Evolutionary conservation across 148 eudicot species (phyloP).

Genomic region (Agrostemma githago): DNA sequence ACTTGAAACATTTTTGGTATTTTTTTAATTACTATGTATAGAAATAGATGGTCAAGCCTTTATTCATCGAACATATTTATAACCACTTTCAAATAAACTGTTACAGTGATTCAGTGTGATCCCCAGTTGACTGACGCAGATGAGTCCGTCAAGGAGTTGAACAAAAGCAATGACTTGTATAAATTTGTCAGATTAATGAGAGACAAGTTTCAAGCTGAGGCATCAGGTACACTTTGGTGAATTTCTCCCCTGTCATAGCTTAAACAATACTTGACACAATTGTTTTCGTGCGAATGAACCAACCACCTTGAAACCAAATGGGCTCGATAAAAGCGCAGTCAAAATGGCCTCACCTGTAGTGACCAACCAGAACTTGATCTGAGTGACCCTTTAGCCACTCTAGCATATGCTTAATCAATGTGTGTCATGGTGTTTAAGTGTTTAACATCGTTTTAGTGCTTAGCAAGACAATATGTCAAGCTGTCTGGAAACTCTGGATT

Average conservation of each 20-base stretch:
- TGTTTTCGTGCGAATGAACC: background rate
- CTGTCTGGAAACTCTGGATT: background rate
- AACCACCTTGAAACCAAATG: background rate
- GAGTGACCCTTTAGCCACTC: background rate
- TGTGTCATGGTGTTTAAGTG: conserved; percentile 4
- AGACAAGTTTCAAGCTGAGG: conserved; percentile 67
- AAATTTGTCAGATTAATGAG: conserved; percentile 76
- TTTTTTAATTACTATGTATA: background rate
- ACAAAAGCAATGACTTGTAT: conserved; percentile 61
- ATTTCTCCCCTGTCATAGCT: conserved; percentile 1
- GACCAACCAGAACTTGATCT: background rate
- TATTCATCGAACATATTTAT: background rate
- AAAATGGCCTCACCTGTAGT: too few relatives aligned
- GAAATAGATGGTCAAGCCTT: background rate
- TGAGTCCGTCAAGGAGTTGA: conserved; percentile 49
- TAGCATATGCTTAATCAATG: conserved; percentile 5
- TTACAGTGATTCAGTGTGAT: conserved; percentile 75
- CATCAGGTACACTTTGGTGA: conserved; percentile 40
- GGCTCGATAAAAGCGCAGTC: too few relatives aligned
- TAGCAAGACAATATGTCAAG: background rate
- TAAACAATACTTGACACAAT: background rate
- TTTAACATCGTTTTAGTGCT: background rate
- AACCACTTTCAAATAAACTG: conserved; percentile 3
- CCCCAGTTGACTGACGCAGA: conserved; percentile 46
- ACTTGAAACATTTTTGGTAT: background rate